A percentile compares a stretch with the other conserved stretches of the same genome.
These are phyloP conservation scores for Cocos nucifera DNA, from an alignment of 176 grass and related monocot genomes.

Conservation along the genomic window DNA sequence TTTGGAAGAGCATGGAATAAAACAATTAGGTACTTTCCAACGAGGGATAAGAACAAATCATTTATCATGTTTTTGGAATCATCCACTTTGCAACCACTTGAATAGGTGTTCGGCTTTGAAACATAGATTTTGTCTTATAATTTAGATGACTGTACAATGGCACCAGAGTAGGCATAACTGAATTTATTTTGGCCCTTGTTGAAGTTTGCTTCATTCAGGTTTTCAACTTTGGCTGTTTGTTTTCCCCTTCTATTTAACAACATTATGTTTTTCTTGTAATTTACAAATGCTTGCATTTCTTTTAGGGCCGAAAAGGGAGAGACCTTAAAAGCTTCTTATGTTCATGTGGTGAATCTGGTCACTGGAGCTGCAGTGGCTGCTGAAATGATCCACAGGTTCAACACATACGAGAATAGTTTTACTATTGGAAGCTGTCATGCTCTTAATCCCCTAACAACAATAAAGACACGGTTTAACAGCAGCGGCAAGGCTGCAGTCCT, in stretches of 20 bases:
- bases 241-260: neutral
- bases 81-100: too few relatives aligned
- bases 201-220: too few relatives aligned
- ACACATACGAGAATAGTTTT: slow-evolving; percentile 67
- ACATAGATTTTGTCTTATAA: too few relatives aligned
- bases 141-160: too few relatives aligned
- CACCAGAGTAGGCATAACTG: too few relatives aligned
- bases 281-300: slow-evolving; percentile 8
- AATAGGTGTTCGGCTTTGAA: too few relatives aligned
- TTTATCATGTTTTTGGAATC: too few relatives aligned
- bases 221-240: neutral
- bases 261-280: neutral
- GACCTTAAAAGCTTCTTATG: slow-evolving; percentile 72
- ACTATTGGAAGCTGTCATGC: slow-evolving; percentile 60
- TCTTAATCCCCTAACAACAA: slow-evolving; percentile 40
- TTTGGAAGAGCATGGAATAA: too few relatives aligned
- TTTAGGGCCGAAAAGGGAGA: slow-evolving; percentile 66
- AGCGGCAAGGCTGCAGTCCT: slow-evolving; percentile 50
- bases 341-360: slow-evolving; percentile 51
- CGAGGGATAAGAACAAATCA: too few relatives aligned
- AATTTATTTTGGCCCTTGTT: too few relatives aligned
- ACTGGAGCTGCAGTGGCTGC: slow-evolving; percentile 59
- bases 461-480: slow-evolving; percentile 64
- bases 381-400: slow-evolving; percentile 66
- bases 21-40: too few relatives aligned